phyloP scores from a whole-genome alignment of 176 grass and related monocot species.

The Oryza meridionalis region DNA sequence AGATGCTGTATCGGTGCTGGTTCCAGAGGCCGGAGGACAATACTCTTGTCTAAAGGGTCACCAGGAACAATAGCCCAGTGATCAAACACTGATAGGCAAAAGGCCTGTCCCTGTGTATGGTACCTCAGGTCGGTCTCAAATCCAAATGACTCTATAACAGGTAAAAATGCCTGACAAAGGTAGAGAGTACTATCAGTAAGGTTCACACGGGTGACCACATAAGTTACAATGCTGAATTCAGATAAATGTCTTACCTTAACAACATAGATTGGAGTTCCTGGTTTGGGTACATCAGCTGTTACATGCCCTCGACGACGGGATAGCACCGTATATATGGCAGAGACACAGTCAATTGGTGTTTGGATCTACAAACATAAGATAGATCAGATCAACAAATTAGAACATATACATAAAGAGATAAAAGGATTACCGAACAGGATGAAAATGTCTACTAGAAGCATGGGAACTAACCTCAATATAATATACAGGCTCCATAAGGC shows the following conservation, averaged over 20 bases:
- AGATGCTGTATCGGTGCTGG: slow-evolving; percentile 93
- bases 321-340: slow-evolving; percentile 94
- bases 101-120: slow-evolving; percentile 97
- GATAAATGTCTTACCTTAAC: slow-evolving; percentile 64
- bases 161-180: slow-evolving; percentile 82
- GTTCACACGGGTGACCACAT: slow-evolving; percentile 3
- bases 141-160: slow-evolving; percentile 98
- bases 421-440: neutral
- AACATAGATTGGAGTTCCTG: slow-evolving; percentile 90
- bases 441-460: neutral
- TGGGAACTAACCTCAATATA: slow-evolving; percentile 78
- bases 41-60: slow-evolving; percentile 93
- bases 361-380: slow-evolving; percentile 72
- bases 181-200: slow-evolving; percentile 19
- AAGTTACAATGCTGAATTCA: slow-evolving; percentile 24
- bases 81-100: slow-evolving; percentile 93
- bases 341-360: slow-evolving; percentile 98
- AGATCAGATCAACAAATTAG: slow-evolving; percentile 22
- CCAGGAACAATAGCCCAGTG: slow-evolving; percentile 99
- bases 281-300: slow-evolving; percentile 92
- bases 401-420: slow-evolving; percentile 6
- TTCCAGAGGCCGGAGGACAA: slow-evolving; percentile 82
- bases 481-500: slow-evolving; percentile 98
- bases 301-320: slow-evolving; percentile 91
- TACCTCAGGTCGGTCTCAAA: slow-evolving; percentile 97